These are phyloP conservation scores for Podaxis pistillaris DNA, from an alignment of 768 basidiomycete genomes.

Conservation along the genomic window DNA sequence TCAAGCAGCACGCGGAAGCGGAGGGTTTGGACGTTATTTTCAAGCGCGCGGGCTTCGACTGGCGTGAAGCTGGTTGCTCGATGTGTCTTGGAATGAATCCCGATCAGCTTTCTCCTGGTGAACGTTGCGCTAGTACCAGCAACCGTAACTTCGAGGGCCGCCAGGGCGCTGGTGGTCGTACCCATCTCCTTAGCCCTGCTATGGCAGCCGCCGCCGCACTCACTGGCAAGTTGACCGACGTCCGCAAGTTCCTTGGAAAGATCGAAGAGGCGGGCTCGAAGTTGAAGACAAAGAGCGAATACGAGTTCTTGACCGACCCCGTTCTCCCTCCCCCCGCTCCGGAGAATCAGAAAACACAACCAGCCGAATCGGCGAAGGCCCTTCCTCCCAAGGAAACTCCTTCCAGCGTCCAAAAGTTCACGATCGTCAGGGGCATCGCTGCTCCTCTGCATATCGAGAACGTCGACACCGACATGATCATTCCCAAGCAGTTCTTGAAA, in stretches of 20 bases:
- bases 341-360: constrained; percentile 34
- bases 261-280: constrained; percentile 45
- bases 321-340: constrained; percentile 53
- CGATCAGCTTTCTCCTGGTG: constrained; percentile 79
- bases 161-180: constrained; percentile 84
- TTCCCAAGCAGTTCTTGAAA: constrained; percentile 92
- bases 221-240: constrained; percentile 82
- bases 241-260: constrained; percentile 67
- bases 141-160: constrained; percentile 94
- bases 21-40: constrained; percentile 86
- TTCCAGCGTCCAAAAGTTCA: constrained; percentile 61
- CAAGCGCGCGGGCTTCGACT: constrained; percentile 90
- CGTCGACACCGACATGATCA: constrained; percentile 93
- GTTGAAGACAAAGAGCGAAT: constrained; percentile 68
- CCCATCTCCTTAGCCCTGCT: constrained; percentile 85
- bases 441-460: constrained; percentile 82
- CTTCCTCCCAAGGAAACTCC: constrained; percentile 42
- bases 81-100: constrained; percentile 98
- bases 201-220: constrained; percentile 93
- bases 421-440: constrained; percentile 67
- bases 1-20: constrained; percentile 88
- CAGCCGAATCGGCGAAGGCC: constrained; percentile 29
- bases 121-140: constrained; percentile 88
- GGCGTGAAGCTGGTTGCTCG: constrained; percentile 93
- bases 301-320: constrained; percentile 77